Base-by-base conservation (phyloP, 164 flowering plant genomes). In the Taxillus chinensis region DNA sequence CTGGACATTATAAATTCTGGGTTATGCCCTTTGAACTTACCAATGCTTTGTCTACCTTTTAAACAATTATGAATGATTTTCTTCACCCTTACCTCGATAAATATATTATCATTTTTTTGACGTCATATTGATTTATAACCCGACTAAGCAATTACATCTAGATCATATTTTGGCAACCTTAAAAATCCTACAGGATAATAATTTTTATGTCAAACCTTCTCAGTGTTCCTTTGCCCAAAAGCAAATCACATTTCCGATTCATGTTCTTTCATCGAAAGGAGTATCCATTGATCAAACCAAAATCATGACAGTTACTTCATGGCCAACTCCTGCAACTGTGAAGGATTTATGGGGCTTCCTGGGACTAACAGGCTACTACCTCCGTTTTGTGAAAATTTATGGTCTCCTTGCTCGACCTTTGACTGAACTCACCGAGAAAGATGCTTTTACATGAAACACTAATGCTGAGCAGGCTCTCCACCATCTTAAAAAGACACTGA, bases 11-110 rank as follows among this genome's bases (percentile, higher is more conserved):
- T 17, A 38, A 55, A 12, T 55, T 5, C 17, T 13, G 11, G 8
- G 58, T 55, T 8, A 55, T 55, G 58, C 55, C 58, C 39, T 55
- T 55, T 39, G 58, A 38, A 12, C 41, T 55, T 4, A 11, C 38
- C 14, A 16, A 55, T 55, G 58, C 39, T 13, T 38, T 38, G 5
- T 27, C 27, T 4, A 14, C 39, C 8, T 17, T 5, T 55, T 4
- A 55, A 55, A 3, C 9, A 7, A 4, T 55, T 3, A 11, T 55
- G 60, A 57, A 57, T n/a, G 60, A 57, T 12, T 13, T 55, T 5
- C 14, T 55, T 39, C 3, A 14, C 12, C 52, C 52, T 8, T 49
- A 4, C 37, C 55, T 51, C 5, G 3, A 5, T 2, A 51, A n/a
- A 16, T 51, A 14, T n/a, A n/a, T n/a, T n/a, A n/a, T n/a, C n/a